Percentiles rank a stretch among this genome's conserved stretches.
These are phyloP conservation scores for Pseudocercospora cruenta DNA, from an alignment of 2,329 filamentous ascomycete genomes.

Conservation along the genomic window DNA sequence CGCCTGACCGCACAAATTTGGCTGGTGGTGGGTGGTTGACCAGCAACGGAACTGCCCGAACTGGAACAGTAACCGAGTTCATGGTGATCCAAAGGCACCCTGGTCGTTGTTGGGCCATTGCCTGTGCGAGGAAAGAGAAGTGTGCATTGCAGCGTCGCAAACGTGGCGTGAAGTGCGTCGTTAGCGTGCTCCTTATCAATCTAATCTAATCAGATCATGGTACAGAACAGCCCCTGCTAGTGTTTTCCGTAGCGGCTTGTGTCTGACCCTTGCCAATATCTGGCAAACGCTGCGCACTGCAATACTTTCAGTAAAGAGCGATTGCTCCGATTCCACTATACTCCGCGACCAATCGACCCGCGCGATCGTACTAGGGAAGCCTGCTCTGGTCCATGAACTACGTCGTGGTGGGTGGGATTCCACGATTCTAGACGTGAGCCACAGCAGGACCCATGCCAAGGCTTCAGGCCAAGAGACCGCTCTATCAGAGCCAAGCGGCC, in stretches of 20 bases:
- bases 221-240: background rate
- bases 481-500: background rate
- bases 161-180: background rate
- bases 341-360: too few relatives aligned
- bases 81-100: background rate
- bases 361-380: too few relatives aligned
- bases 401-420: too few relatives aligned
- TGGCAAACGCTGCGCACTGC: too few relatives aligned
- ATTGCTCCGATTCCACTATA: too few relatives aligned
- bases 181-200: background rate
- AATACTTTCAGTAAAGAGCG: too few relatives aligned
- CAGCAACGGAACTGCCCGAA: background rate
- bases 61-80: background rate
- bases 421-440: too few relatives aligned
- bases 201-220: constrained; percentile 6
- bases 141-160: background rate
- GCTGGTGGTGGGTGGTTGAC: background rate
- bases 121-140: background rate
- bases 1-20: background rate
- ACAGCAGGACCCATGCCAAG: background rate
- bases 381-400: too few relatives aligned
- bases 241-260: background rate
- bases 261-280: background rate
- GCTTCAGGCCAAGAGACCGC: background rate
- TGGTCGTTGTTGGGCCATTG: background rate